These are phyloP conservation scores for Rauvolfia tetraphylla DNA, from an alignment of 257 asterid species.

Conservation along the genomic window DNA sequence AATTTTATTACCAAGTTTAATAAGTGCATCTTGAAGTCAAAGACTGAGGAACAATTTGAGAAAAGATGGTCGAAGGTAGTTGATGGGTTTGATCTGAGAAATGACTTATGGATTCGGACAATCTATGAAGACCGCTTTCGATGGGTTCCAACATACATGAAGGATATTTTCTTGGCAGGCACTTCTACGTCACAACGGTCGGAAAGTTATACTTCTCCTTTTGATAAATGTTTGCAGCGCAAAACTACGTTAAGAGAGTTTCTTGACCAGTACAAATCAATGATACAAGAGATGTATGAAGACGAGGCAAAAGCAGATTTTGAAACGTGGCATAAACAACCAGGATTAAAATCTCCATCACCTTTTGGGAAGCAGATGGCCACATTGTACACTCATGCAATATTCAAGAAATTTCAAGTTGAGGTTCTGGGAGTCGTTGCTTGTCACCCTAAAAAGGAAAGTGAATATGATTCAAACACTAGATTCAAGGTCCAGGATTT, in stretches of 20 bases:
- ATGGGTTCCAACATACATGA: constrained; percentile 48
- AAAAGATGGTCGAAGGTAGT: constrained; percentile 46
- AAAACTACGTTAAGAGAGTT: constrained; percentile 39
- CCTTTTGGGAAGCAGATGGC: constrained; percentile 53
- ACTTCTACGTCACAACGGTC: constrained; percentile 34
- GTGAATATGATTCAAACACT: constrained; percentile 24
- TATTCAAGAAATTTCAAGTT: constrained; percentile 53
- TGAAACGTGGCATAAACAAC: constrained; percentile 35
- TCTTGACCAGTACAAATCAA: constrained; percentile 29
- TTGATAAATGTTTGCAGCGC: constrained; percentile 41
- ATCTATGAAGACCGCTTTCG: constrained; percentile 43
- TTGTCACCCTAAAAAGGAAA: constrained; percentile 47
- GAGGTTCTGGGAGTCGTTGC: constrained; percentile 63
- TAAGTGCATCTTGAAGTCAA: constrained; percentile 48
- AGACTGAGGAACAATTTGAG: constrained; percentile 40
- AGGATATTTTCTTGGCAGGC: constrained; percentile 39
- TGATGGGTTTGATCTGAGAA: constrained; percentile 35
- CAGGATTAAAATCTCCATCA: constrained; percentile 46
- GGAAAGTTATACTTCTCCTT: constrained; percentile 27
- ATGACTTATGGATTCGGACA: constrained; percentile 40
- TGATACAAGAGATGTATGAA: constrained; percentile 41
- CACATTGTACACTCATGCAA: constrained; percentile 39
- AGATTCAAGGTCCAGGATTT: constrained; percentile 46
- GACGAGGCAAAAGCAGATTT: constrained; percentile 49
- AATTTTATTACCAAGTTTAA: constrained; percentile 30